Evolutionary conservation across 495 filamentous ascomycete genomes (phyloP).

Genomic region (Mycothermus thermophilus): DNA sequence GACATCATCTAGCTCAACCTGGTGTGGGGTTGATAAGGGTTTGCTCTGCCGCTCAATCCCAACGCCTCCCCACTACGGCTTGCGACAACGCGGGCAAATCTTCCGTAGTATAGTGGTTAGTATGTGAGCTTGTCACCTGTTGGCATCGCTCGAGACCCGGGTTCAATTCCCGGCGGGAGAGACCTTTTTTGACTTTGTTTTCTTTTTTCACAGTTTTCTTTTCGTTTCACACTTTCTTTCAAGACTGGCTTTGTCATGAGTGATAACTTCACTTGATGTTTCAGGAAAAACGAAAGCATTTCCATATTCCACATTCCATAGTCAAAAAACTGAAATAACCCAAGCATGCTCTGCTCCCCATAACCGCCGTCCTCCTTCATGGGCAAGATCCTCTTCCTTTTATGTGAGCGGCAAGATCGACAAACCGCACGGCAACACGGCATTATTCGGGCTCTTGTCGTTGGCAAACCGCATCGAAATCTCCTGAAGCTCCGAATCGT

Average conservation of each 20-base stretch:
- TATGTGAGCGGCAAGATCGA: constrained; percentile 17
- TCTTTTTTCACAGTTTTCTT: background rate
- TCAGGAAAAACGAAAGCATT: no score
- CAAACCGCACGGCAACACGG: constrained; percentile 17
- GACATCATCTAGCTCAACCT: no score
- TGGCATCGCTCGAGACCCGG: constrained; percentile 11
- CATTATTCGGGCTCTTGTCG: constrained; percentile 13
- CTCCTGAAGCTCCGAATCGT: constrained; percentile 14
- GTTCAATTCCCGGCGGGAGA: constrained; percentile 13
- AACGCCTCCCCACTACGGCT: constrained; percentile 6
- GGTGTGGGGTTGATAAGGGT: no score
- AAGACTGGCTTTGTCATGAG: no score
- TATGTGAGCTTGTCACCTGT: constrained; percentile 12
- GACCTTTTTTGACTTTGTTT: background rate
- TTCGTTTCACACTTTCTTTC: no score
- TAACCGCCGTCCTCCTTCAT: no score
- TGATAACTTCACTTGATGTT: no score
- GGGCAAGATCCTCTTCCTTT: background rate
- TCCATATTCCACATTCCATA: no score
- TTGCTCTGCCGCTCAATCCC: no score
- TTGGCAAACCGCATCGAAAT: constrained; percentile 18
- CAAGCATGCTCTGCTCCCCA: no score
- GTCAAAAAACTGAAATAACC: no score
- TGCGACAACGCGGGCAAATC: constrained; percentile 7
- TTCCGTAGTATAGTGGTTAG: constrained; percentile 13